Percentiles rank a stretch among this genome's conserved stretches.
Conservation (phyloP, 176 grass and related monocot genomes). For the Microstegium vimineum region DNA sequence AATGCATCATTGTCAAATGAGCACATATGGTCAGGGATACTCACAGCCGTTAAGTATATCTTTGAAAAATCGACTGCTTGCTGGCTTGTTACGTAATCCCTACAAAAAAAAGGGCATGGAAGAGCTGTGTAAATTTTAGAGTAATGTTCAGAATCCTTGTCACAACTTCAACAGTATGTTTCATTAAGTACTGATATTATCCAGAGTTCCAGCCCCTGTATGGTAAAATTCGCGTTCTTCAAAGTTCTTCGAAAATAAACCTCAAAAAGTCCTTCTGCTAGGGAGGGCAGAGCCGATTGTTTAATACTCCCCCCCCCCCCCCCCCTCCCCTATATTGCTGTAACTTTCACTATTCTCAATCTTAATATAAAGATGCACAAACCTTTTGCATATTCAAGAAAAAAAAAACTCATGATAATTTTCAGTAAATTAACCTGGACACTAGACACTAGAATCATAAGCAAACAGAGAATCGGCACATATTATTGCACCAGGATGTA, state of each 20-base stretch:
- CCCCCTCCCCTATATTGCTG: too few relatives aligned
- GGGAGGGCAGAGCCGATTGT: too few relatives aligned
- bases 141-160: not conserved
- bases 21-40: not conserved
- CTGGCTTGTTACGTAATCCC: conserved; percentile 32
- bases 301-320: too few relatives aligned
- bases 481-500: not conserved
- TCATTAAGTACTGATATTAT: not conserved
- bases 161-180: not conserved
- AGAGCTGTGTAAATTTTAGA: not conserved
- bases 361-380: too few relatives aligned
- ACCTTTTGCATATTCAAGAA: too few relatives aligned
- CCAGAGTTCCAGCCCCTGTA: not conserved
- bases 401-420: not conserved
- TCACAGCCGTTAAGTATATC: not conserved
- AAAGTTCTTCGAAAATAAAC: conserved; percentile 2
- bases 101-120: not conserved
- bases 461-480: not conserved
- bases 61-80: conserved; percentile 22
- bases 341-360: too few relatives aligned
- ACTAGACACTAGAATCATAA: not conserved
- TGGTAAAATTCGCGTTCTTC: not conserved
- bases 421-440: not conserved
- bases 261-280: too few relatives aligned
- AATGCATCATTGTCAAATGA: not conserved